phyloP scores from a whole-genome alignment of 495 filamentous ascomycete genomes.

The Xylaria castorea region DNA sequence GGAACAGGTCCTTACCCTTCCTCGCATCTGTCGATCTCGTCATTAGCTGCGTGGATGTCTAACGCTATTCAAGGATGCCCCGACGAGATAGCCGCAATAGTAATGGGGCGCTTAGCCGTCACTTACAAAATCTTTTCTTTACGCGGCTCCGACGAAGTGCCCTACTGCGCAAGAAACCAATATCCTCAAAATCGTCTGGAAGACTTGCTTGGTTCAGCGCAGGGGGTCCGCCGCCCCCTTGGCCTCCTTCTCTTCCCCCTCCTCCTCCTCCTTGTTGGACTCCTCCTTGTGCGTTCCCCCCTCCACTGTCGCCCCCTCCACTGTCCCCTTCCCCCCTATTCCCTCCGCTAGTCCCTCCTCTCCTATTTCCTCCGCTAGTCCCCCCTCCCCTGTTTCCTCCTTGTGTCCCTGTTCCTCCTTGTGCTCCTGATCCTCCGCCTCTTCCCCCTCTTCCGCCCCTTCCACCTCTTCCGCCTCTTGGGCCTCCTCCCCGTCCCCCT shows the following conservation, averaged over 20 bases:
- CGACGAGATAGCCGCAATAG: too few species aligned
- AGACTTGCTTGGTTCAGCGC: background rate
- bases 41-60: background rate
- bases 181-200: background rate
- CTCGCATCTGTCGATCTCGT: background rate
- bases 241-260: background rate
- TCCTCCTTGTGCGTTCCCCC: too few species aligned
- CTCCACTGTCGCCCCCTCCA: background rate
- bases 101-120: too few species aligned
- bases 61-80: too few species aligned
- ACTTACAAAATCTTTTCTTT: slow-evolving; percentile 12
- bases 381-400: background rate
- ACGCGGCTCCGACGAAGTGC: background rate
- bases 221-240: background rate
- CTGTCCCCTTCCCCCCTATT: background rate
- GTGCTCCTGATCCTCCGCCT: background rate
- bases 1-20: background rate
- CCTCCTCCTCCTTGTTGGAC: too few species aligned
- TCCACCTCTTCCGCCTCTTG: background rate
- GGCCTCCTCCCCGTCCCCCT: background rate
- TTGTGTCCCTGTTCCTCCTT: background rate
- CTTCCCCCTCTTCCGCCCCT: background rate
- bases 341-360: background rate
- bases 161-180: background rate
- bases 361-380: background rate